Percentiles rank a stretch among this genome's conserved stretches.
Conservation (phyloP, 164 flowering plant genomes). For the Nelumbo lutea region DNA sequence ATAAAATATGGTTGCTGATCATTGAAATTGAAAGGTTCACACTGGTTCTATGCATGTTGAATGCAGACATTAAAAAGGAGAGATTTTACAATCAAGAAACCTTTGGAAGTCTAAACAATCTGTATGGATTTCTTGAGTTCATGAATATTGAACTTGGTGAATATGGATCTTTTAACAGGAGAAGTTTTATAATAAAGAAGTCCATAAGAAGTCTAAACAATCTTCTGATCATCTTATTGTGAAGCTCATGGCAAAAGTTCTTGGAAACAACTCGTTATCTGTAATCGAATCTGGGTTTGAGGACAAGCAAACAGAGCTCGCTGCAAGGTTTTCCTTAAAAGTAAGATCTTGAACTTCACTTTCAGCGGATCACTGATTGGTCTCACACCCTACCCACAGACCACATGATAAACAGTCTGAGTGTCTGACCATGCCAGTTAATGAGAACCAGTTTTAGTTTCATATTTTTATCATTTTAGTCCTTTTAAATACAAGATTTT, state of each 20-base stretch:
- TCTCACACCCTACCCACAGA: neutral
- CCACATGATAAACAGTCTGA: neutral
- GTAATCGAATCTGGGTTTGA: conserved; percentile 44
- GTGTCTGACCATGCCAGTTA: conserved; percentile 5
- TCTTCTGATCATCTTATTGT: conserved; percentile 33
- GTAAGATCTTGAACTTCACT: conserved; percentile 21
- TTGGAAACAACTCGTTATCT: conserved; percentile 47
- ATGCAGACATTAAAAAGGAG: too few relatives aligned
- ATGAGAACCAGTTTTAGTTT: too few relatives aligned
- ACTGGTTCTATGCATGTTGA: too few relatives aligned
- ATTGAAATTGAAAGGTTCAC: too few relatives aligned
- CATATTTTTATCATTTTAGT: too few relatives aligned
- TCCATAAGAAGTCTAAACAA: conserved; percentile 46
- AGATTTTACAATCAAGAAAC: too few relatives aligned
- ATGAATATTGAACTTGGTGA: conserved; percentile 4
- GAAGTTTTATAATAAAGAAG: conserved; percentile 51
- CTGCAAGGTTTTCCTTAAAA: conserved; percentile 70
- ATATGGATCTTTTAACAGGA: conserved; percentile 39
- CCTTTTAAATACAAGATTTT: too few relatives aligned
- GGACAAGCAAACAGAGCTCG: conserved; percentile 46
- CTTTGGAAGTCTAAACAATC: neutral
- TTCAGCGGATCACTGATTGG: neutral
- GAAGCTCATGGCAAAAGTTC: conserved; percentile 28
- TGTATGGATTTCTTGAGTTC: neutral
- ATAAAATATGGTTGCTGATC: too few relatives aligned